Base-by-base conservation (phyloP, 768 basidiomycete species). In the Leccinum uliginosum region DNA sequence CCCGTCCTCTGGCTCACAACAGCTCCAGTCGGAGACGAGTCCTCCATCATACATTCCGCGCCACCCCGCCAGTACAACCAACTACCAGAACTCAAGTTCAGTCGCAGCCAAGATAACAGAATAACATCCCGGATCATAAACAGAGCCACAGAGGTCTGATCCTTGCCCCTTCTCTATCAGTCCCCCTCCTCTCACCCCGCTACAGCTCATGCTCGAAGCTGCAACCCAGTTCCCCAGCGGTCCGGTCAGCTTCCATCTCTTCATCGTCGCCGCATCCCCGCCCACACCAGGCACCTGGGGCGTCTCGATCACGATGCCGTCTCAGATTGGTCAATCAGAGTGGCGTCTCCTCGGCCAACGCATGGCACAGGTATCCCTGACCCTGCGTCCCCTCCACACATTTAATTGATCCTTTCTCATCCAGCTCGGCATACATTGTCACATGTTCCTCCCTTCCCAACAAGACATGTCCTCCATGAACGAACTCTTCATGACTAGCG, bases 371-470 rank as follows among this genome's bases (percentile, higher is more conserved):
- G 82, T 82, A 72, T 59, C 17, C 65, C 51, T 62, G 24, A 44
- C 51, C n/a, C 54, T 51, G 59, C 46, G 24, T 38, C 45, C 35
- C 24, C 9, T 29, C 32, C 35, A 51, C 53, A 40, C 53, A 32
- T 53, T 49, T 54, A 53, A 57, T 56, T 71, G 61, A 71, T 61
- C 55, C 47, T 50, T 55, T 52, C 53, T 45, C 56, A 52, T 46
- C 51, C 62, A 86, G 85, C 73, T 76, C 45, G 71, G 77, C 49
- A 82, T 86, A 47, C 78, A 80, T 54, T 81, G 80, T 61, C 85
- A 86, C 66, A 73, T 86, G 72, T 76, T 86, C 50, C 71, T 83
- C 54, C 75, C 73, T 51, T 63, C 78, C 51, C 73, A 73, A 59
- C 75, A 78, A 53, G 74, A 80, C 61, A 78, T 81, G 76, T 60